Evolutionary conservation across 768 basidiomycete species (phyloP).

Genomic region (Podaxis sp.): DNA sequence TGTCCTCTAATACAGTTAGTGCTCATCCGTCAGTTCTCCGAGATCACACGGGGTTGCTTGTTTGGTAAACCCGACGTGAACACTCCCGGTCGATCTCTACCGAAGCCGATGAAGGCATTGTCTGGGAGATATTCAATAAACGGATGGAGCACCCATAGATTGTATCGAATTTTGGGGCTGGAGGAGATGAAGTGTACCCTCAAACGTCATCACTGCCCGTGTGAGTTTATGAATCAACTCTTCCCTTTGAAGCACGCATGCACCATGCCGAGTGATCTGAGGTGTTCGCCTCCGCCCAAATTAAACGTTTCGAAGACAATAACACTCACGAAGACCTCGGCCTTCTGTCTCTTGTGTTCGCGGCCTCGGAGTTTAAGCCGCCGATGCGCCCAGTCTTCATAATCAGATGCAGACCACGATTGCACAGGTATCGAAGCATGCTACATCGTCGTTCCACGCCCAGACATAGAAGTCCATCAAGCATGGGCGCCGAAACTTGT

Average conservation of each 20-base stretch:
- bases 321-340: slow-evolving; percentile 68
- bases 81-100: slow-evolving; percentile 75
- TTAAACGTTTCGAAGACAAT: not conserved
- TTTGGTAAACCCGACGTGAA: slow-evolving; percentile 76
- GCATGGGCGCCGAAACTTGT: not conserved
- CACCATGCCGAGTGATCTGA: slow-evolving; percentile 81
- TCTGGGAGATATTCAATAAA: slow-evolving; percentile 77
- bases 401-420: slow-evolving; percentile 5
- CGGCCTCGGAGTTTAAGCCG: slow-evolving; percentile 26
- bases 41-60: slow-evolving; percentile 73
- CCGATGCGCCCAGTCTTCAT: slow-evolving; percentile 18
- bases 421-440: not conserved
- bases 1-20: slow-evolving; percentile 74
- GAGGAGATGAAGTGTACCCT: slow-evolving; percentile 78
- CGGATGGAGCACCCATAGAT: slow-evolving; percentile 64
- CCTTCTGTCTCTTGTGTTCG: slow-evolving; percentile 61
- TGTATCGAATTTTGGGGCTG: slow-evolving; percentile 77
- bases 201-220: slow-evolving; percentile 88
- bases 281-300: slow-evolving; percentile 3
- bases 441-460: not conserved
- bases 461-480: not conserved
- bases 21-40: slow-evolving; percentile 70
- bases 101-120: slow-evolving; percentile 79
- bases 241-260: slow-evolving; percentile 77
- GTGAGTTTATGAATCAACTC: slow-evolving; percentile 84